Percentiles rank a stretch among this genome's conserved stretches.
Conservation (phyloP, 108 stramenopile species). For the Parietichytrium sp. region DNA sequence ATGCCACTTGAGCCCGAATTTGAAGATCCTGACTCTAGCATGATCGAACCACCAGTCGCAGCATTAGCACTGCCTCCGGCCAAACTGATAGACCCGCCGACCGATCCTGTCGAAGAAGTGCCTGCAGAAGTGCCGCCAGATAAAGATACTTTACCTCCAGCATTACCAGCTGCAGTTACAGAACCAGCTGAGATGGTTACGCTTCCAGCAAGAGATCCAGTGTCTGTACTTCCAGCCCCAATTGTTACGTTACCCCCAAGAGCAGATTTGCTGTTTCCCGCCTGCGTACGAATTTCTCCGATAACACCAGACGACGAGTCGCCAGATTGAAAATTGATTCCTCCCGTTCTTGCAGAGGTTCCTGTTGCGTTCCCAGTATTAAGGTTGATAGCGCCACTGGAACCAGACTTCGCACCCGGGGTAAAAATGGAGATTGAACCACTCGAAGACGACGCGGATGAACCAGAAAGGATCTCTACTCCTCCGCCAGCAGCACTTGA, state of each 20-base stretch:
- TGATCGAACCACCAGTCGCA: background rate
- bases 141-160: too few species aligned
- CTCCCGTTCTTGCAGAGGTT: too few species aligned
- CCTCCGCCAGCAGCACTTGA: background rate
- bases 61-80: background rate
- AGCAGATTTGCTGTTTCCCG: too few species aligned
- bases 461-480: background rate
- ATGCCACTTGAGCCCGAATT: background rate
- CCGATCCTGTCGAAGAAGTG: background rate
- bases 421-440: background rate
- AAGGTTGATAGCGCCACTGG: background rate
- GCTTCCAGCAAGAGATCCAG: background rate
- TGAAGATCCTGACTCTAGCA: background rate
- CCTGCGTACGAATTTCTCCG: too few species aligned
- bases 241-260: too few species aligned
- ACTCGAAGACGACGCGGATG: background rate
- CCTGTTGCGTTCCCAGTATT: constrained; percentile 12
- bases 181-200: background rate
- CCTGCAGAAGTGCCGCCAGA: too few species aligned
- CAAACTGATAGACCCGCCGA: background rate
- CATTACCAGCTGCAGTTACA: background rate
- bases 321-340: too few species aligned
- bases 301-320: too few species aligned
- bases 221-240: too few species aligned
- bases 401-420: background rate